Evolutionary conservation across 306 rosid genomes (phyloP).

Genomic region (Elaeagnus macrophylla): DNA sequence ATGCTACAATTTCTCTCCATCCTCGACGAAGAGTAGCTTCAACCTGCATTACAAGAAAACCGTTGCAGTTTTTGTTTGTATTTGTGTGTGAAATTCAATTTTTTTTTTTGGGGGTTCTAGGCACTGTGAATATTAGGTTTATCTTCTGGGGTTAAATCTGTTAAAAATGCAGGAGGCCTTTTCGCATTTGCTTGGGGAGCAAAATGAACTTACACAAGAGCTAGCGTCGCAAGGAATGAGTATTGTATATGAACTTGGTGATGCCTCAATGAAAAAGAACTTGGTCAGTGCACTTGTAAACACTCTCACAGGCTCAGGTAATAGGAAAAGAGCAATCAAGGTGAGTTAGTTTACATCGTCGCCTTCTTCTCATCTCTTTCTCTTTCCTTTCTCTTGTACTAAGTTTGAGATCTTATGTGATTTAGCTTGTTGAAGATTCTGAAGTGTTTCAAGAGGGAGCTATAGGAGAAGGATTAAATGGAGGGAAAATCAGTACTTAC

Average conservation of each 20-base stretch:
- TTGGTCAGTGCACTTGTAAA: slow-evolving; percentile 84
- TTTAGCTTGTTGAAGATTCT: slow-evolving; percentile 83
- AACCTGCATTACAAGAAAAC: no score
- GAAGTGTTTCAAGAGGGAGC: slow-evolving; percentile 93
- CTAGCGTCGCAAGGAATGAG: slow-evolving; percentile 99
- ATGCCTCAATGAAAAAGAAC: slow-evolving; percentile 68
- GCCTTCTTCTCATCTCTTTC: slow-evolving; percentile 12
- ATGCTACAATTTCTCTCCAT: no score
- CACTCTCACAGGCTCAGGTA: slow-evolving; percentile 83
- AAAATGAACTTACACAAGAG: slow-evolving; percentile 93
- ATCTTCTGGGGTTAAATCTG: neutral
- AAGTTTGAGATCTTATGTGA: slow-evolving; percentile 16
- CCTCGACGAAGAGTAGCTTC: no score
- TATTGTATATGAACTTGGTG: slow-evolving; percentile 92
- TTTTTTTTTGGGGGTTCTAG: no score
- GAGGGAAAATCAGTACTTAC: slow-evolving; percentile 90
- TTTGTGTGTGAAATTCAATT: no score
- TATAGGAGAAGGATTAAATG: slow-evolving; percentile 65
- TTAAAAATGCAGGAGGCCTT: slow-evolving; percentile 81
- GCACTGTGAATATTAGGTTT: no score
- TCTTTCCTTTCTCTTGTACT: slow-evolving; percentile 2
- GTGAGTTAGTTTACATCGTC: slow-evolving; percentile 35
- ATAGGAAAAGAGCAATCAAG: slow-evolving; percentile 88
- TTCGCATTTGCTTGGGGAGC: slow-evolving; percentile 86
- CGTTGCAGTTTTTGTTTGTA: no score